Base-by-base conservation (phyloP, 441 rosid species). In the Mallotus repandus region DNA sequence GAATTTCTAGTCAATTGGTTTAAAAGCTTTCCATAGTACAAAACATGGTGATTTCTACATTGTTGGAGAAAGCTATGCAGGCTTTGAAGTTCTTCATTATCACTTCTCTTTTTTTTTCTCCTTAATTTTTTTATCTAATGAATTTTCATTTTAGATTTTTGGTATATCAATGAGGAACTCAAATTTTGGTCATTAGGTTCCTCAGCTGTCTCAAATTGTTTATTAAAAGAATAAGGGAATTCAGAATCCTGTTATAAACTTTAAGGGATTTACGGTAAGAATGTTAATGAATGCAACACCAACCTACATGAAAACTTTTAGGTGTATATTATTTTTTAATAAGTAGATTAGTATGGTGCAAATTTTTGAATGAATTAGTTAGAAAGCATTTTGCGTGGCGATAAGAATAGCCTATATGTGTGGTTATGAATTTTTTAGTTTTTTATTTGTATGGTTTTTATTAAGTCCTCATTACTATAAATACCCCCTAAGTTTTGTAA, bases 21-120 rank as follows among this genome's bases (percentile, higher is more conserved):
- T 2, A 94, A 96, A 79, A 88, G 97, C 84, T 93, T 96, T 84
- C 98, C 98, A 0, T 92, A 88, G 59, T 96, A 96, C 88, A n/a
- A 93, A 96, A 81, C 90, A 83, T 65, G 89, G 94, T 84, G 97
- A 96, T 29, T 91, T 96, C 86, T 92, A 91, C 86, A 87, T 96
- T 79, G 91, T 89, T 29, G 99, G 98, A 74, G 97, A 96, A 83
- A 93, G 99, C 83, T 96, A 95, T 78, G 98, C 92, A 85, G 98
- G 98, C 90, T 46, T 21, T 29, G 35, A 10, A 21, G n/a, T 38
- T 35, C 69, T 59, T 71, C 55, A 29, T 35, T 16, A 18, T 18
- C 29, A 38, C 12, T 35, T 15, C 29, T 15, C 48, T 38, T 61
- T 41, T 4, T 48, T 7, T 19, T 60, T 55, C 14, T 12, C 18